Evolutionary conservation across 1,284 basidiomycete species (phyloP), one percentile per base, ranked within the genome.

Genomic region (Phaffia rhodozyma): DNA sequence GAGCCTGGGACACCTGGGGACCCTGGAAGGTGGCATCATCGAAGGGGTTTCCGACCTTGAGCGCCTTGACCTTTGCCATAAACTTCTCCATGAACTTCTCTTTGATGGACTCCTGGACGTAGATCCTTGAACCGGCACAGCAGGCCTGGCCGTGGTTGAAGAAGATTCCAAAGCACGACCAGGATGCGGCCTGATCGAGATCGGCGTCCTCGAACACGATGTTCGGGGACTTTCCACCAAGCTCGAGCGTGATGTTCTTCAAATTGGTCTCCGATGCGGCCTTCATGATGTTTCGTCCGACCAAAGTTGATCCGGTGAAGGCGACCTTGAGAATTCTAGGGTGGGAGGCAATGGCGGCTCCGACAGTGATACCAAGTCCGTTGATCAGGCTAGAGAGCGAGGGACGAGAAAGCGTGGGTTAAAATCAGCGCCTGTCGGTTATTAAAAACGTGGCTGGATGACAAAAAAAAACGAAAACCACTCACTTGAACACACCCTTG

Each of bases 221-320:
- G 72, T 85, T 88, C 23, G 90, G 88, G 66, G 85, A 86, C 81
- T 96, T 97, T 48, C 92, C 91, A 49, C 92, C 92, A 57, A 97
- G 82, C 78, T 97, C 92, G 70, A 96, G 84, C 4, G 90, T 91
- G 59, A 94, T 86, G 83, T 90, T 77, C 69, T 81, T 80, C 70
- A 82, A 74, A 75, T 82, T 80, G 65, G 75, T 76, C 67, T 78
- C 74, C 58, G 81, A 79, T 38, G 80, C 79, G 55, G 76, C 75
- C 70, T 79, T 76, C 74, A 82, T 79, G 73, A 83, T 79, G 66
- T 76, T 74, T 65, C 79, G 76, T 21, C 81, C 81, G 69, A 82
- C 79, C 57, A 78, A 74, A 69, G 79, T 80, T 32, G 78, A 79
- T 43, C 80, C 80, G 58, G 80, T 81, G 73, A 81, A 81, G 4